Evolutionary conservation across 1,284 basidiomycete genomes (phyloP).

Genomic region (Cryptococcus wingfieldii): DNA sequence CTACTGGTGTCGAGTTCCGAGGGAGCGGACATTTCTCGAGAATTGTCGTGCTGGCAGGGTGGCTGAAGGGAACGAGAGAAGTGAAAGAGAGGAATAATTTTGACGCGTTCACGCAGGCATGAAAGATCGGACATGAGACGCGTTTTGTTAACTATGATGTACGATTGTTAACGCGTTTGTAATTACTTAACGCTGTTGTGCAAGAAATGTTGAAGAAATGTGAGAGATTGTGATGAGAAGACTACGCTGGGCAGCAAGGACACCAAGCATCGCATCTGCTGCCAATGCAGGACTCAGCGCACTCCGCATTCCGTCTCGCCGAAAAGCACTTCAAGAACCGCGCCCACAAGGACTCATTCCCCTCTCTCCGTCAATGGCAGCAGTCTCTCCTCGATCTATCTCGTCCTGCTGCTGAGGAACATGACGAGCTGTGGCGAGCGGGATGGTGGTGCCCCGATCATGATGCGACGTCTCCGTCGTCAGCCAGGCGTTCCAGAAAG

Average conservation of each 20-base stretch:
- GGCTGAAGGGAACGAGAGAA: constrained; percentile 12
- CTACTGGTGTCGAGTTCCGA: constrained; percentile 1
- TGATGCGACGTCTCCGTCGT: background rate
- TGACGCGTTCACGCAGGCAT: background rate
- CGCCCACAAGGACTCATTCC: constrained; percentile 20
- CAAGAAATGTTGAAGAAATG: too few species aligned
- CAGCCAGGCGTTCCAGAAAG: constrained; percentile 9
- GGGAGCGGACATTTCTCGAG: too few species aligned
- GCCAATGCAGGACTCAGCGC: background rate
- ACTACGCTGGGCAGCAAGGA: background rate
- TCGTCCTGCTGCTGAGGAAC: constrained; percentile 23
- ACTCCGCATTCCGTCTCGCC: constrained; percentile 39
- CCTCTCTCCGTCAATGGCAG: constrained; percentile 23
- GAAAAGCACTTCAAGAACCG: constrained; percentile 50
- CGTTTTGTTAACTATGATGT: background rate
- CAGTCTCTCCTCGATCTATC: constrained; percentile 40
- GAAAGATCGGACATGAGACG: background rate
- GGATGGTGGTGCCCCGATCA: constrained; percentile 41
- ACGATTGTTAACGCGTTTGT: background rate
- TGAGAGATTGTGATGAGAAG: too few species aligned
- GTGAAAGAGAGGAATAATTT: background rate
- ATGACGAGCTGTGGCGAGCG: constrained; percentile 40
- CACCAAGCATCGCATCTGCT: background rate
- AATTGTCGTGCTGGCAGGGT: background rate
- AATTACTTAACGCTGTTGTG: background rate